Base-by-base conservation (phyloP, 768 basidiomycete genomes). In the Psilocybe cubensis region DNA sequence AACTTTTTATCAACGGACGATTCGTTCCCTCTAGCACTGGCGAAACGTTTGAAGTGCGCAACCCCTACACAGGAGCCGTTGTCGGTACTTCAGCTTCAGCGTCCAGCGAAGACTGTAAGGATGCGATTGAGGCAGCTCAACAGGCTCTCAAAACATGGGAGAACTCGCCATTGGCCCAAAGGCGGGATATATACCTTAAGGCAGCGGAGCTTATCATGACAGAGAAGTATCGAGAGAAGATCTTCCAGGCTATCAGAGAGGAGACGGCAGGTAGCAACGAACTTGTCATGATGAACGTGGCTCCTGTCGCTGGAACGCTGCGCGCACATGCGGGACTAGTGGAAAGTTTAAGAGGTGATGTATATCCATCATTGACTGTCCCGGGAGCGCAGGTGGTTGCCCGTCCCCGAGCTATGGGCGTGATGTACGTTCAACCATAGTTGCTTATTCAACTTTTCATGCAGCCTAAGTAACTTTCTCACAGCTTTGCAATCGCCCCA, bases 101-200 rank as follows among this genome's bases (percentile, higher is more conserved):
- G 0, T 74, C 76, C 11, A 72, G 70, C 41, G 71, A 66, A n/a
- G 79, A 82, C 57, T 79, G 78, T 50, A 70, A 67, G 35, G 73
- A 71, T 0, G 83, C 82, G 3, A 71, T 83, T 25, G 72, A 79
- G 25, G 74, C 77, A 6, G 82, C 82, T 0, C 70, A 69, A 4
- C 66, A 69, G 9, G 83, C 83, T 4, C 81, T 83, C 70, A 69
- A 69, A 52, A 70, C 74, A 9, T 84, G 83, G 83, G 81, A 82
- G 50, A 56, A 70, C 25, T 72, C 71, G 3, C 67, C 68, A 1
- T 63, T 74, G 11, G 63, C 68, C 28, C 60, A 71, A 31, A 69
- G 77, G 46, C 76, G 82, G 29, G 74, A 76, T 31, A 75, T 84
- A 11, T 71, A 84, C 47, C 68, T 81, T 44, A 79, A 75, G 57